Conservation (phyloP, 1,284 basidiomycete genomes). For the Clitocybe nebularis region DNA sequence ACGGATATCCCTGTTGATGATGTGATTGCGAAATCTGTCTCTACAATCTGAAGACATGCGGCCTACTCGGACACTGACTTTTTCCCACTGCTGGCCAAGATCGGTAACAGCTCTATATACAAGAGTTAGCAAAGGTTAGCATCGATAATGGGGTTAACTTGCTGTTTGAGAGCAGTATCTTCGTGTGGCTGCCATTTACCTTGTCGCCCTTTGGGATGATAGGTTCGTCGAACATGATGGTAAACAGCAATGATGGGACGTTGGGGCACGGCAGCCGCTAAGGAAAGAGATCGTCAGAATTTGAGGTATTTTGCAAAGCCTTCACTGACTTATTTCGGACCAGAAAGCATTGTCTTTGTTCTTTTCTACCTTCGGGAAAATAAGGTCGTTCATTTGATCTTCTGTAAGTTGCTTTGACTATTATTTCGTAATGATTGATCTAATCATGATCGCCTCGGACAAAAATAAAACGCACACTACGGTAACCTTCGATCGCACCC, state of each 20-base stretch:
- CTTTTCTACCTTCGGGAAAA: slow-evolving; percentile 62
- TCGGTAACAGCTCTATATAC: slow-evolving; percentile 55
- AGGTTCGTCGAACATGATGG: slow-evolving; percentile 67
- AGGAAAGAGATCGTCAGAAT: slow-evolving; percentile 6
- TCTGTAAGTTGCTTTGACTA: slow-evolving; percentile 39
- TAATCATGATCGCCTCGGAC: background rate
- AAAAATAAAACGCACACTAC: slow-evolving; percentile 39
- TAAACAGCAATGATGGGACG: slow-evolving; percentile 80
- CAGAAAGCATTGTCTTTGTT: slow-evolving; percentile 65
- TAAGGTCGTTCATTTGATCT: slow-evolving; percentile 55
- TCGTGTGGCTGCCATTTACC: slow-evolving; percentile 71
- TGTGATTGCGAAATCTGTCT: slow-evolving; percentile 79
- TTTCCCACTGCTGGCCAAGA: slow-evolving; percentile 77
- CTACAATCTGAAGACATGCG: slow-evolving; percentile 77
- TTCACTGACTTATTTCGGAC: slow-evolving; percentile 66
- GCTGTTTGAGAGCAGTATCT: slow-evolving; percentile 65
- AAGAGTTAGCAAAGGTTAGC: background rate
- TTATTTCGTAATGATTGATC: slow-evolving; percentile 9
- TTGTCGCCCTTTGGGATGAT: slow-evolving; percentile 63
- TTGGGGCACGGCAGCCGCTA: slow-evolving; percentile 65
- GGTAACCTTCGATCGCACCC: slow-evolving; percentile 61
- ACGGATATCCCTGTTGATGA: slow-evolving; percentile 56
- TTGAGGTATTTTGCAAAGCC: background rate
- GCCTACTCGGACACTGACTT: slow-evolving; percentile 62
- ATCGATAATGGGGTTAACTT: slow-evolving; percentile 20